Evolutionary conservation across 1,284 basidiomycete species (phyloP), one percentile per base, ranked within the genome.

Genomic region (Heterobasidion occidentale): DNA sequence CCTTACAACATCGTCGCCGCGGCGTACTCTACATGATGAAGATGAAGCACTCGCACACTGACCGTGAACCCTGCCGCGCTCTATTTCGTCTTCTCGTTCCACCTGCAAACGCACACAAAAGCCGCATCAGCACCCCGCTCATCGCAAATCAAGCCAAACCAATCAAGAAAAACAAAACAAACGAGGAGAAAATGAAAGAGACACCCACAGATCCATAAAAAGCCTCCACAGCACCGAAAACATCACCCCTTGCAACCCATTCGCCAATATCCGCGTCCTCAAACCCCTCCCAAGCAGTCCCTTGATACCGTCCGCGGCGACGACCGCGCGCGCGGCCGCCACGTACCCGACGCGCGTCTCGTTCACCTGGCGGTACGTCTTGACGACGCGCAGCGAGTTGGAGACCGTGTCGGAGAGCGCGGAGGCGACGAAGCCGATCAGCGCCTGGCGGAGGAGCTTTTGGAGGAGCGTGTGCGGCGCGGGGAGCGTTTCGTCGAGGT

Each of bases 351-450:
- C 84, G 36, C 83, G 78, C 3, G 82, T 83, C 58, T 87, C 84
- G 67, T 93, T 84, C 15, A 93, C 90, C 68, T 96, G 93, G 15
- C 93, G 77, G 71, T 94, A 95, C 0, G 93, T 95, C 77, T 95
- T 96, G 64, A 96, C 73, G 3, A 96, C 92, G n/a, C 91, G 82
- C 1, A 96, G 74, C 6, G 87, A 92, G 73, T 96, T 95, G 53
- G 88, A 91, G 49, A 90, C 67, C 0, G 85, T 88, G 66, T 95
- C 93, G 9, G 90, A 93, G 3, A 86, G 76, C 53, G 94, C 75
- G 2, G 90, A 91, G 1, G 92, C 90, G 46, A 73, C 76, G 67
- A 95, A 95, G 1, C 92, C 92, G 61, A 95, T 95, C 69, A 92
- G 81, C 0, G 92, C 92, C 55, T 91, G 88, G 14, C 93, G 83